A percentile compares a stretch with the other conserved stretches of the same genome.
These are phyloP conservation scores for Linnemannia exigua DNA, from an alignment of 192 early-diverging fungal species.

Conservation along the genomic window DNA sequence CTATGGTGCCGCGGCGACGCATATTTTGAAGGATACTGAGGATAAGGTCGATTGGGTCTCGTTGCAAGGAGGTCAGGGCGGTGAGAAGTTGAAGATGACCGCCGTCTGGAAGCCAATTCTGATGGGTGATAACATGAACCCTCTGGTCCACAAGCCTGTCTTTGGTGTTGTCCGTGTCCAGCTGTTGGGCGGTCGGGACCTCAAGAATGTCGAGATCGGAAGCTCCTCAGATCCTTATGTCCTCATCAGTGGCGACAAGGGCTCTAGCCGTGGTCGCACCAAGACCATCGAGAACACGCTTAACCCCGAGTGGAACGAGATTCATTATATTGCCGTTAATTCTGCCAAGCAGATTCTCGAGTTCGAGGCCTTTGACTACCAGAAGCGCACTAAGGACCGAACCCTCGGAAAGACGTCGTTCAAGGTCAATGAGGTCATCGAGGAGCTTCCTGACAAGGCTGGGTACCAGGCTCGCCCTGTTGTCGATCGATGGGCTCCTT, in stretches of 20 bases:
- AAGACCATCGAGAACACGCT: slow-evolving; percentile 87
- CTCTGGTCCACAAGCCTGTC: slow-evolving; percentile 66
- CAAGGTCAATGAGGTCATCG: slow-evolving; percentile 71
- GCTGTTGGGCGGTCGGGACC: slow-evolving; percentile 75
- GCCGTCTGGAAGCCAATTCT: slow-evolving; percentile 85
- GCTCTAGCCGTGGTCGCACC: slow-evolving; percentile 76
- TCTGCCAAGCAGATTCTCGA: slow-evolving; percentile 78
- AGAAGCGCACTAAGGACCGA: slow-evolving; percentile 88
- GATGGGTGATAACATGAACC: slow-evolving; percentile 72
- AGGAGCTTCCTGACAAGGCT: slow-evolving; percentile 55
- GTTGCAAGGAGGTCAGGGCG: slow-evolving; percentile 49
- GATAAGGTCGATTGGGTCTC: slow-evolving; percentile 62
- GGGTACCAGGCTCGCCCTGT: slow-evolving; percentile 27
- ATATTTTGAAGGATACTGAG: slow-evolving; percentile 35
- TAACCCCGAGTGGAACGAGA: slow-evolving; percentile 94
- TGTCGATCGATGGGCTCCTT: slow-evolving; percentile 60
- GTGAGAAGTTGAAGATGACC: slow-evolving; percentile 57
- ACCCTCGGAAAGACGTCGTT: slow-evolving; percentile 81
- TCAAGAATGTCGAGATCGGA: slow-evolving; percentile 89
- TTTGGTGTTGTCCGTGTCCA: slow-evolving; percentile 86
- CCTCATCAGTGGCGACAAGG: slow-evolving; percentile 63
- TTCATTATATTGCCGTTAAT: slow-evolving; percentile 85
- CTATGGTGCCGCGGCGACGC: slow-evolving; percentile 26
- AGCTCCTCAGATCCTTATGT: slow-evolving; percentile 96
- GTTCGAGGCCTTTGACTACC: slow-evolving; percentile 90